Base-by-base conservation (phyloP, 164 flowering plant species). In the Nymphaea thermarum region DNA sequence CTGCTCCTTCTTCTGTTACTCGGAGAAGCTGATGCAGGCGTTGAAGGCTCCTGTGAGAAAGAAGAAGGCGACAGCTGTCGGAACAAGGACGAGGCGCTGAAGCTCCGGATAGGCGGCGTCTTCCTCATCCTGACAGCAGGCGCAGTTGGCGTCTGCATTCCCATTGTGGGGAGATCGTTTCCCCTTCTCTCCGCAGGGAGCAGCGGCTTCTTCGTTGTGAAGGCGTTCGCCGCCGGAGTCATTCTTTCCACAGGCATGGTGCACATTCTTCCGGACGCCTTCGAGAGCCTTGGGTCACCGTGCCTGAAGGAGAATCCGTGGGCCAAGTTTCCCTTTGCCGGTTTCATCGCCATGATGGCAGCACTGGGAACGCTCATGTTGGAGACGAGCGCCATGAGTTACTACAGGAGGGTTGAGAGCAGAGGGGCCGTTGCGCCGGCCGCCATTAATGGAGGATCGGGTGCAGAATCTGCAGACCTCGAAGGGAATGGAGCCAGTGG, bases 141-240 rank as follows among this genome's bases (percentile, higher is more conserved):
- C 17, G 63, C 63, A 7, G n/a, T 61, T 6, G 63, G 63, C 1
- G 63, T 61, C 17, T 61, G 63, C 63, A 16, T 61, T 16, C 63
- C 63, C 63, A 61, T 61, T 61, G 63, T 16, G n/a, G 63, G 63
- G 2, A n/a, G 2, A 16, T 7, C 63, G n/a, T 5, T 61, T 5
- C 2, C 63, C 17, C 5, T 25, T 5, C 63, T 61, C 63, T 16
- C 17, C 1, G 11, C 63, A 6, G 63, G 15, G 41, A n/a, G 63
- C 63, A 16, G 15, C 63, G 5, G 5, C 41, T 61, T 61, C 63
- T 61, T 61, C n/a, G 25, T 61, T 2, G 15, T 61, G 25, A 61
- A 61, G 41, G 63, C 63, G 25, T 61, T 61, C 41, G 63, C 63
- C n/a, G 63, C 63, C 14, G 63, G 63, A 16, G 63, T 61, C 41